Evolutionary conservation across 495 filamentous ascomycete genomes (phyloP).

Genomic region (Emericellopsis terricola): DNA sequence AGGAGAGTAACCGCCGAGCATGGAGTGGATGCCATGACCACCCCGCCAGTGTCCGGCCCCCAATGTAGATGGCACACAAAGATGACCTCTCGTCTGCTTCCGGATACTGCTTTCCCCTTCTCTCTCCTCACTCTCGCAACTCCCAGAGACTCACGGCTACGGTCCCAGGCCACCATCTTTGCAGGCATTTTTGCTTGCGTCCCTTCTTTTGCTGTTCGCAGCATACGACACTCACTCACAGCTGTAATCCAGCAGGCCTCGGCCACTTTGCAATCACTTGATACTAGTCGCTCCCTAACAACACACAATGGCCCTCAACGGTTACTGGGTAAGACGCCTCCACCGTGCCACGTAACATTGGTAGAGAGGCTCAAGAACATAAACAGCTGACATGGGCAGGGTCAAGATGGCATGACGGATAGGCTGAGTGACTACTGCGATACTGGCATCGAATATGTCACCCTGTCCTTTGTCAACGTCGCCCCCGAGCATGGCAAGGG

Average conservation of each 20-base stretch:
- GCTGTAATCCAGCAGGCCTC: slow-evolving; percentile 13
- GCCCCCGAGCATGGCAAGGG: slow-evolving; percentile 20
- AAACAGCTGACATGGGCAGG: no score
- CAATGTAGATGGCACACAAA: no score
- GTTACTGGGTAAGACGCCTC: slow-evolving; percentile 10
- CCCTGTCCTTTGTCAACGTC: slow-evolving; percentile 22
- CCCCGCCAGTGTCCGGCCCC: no score
- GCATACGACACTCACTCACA: slow-evolving; percentile 12
- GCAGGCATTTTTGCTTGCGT: slow-evolving; percentile 27
- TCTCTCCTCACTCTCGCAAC: neutral
- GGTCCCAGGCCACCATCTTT: slow-evolving; percentile 4
- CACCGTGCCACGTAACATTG: no score
- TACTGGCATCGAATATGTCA: slow-evolving; percentile 20
- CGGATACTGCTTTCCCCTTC: neutral
- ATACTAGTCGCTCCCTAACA: slow-evolving; percentile 5
- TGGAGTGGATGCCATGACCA: no score
- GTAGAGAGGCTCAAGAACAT: neutral
- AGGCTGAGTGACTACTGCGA: slow-evolving; percentile 14
- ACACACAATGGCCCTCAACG: slow-evolving; percentile 9
- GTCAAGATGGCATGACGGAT: slow-evolving; percentile 13
- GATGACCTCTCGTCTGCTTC: neutral
- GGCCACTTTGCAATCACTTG: slow-evolving; percentile 14
- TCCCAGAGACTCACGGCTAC: slow-evolving; percentile 2
- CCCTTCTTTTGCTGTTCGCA: slow-evolving; percentile 24
- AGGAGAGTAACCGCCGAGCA: no score